Evolutionary conservation across 148 eudicot genomes (phyloP), one percentile per base, ranked within the genome.

Genomic region (Linanthus parryae): DNA sequence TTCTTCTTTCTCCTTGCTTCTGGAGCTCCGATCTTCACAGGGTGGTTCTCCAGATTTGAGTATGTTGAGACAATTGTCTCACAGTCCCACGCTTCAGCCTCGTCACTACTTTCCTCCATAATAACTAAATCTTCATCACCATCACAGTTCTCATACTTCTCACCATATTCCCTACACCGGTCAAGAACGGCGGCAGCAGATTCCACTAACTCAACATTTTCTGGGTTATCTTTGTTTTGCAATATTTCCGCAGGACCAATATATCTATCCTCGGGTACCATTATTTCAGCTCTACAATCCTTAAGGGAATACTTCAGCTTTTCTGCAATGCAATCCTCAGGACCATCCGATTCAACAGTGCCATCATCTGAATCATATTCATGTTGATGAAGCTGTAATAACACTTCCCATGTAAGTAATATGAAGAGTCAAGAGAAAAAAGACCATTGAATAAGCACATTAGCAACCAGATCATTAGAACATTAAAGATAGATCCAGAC

Each of bases 31-130:
- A 94, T 94, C 73, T 85, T 78, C 29, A 80, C 99, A 67, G 95
- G 95, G 59, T 88, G 96, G 64, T 94, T 82, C 64, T 94, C 99
- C 42, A 94, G 84, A 59, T 83, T 94, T 28, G 99, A 94, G 66
- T 82, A 88, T 1, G 99, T 94, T 13, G 96, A 66, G 16, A 94
- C 66, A 19, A 94, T 78, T 53, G 91, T 94, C 59, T 94, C 95
- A 60, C 96, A 94, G 63, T 94, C 99, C 81, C 94, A 94, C 21
- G 42, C 50, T 64, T 94, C 99, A 51, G 90, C 69, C 36, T 94
- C 96, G 50, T 88, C 95, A 42, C 95, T 94, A 53, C 95, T 82
- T 76, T 94, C 91, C 57, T 82, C 75, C 21, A 67, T 59, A 55
- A 84, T 36, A 20, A 79, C 69, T 40, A 62, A 69, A 18, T 73